Base-by-base conservation (phyloP, 805 yeast genomes). In the Jamesozyma rosinii region DNA sequence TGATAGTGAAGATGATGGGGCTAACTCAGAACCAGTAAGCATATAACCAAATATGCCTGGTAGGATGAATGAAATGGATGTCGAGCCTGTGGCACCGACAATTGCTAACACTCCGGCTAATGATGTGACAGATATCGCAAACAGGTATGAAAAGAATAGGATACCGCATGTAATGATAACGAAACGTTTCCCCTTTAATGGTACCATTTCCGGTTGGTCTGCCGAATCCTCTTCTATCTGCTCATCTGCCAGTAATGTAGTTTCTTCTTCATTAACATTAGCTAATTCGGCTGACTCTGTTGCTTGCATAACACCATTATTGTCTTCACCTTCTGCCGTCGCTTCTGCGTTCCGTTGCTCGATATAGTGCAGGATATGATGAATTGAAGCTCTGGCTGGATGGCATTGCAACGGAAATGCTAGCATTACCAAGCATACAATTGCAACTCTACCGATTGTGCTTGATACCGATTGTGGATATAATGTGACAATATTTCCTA, bases 381-480 rank as follows among this genome's bases (percentile, higher is more conserved):
- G 79, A 33, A 83, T 71, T 0, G 95, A 85, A 2, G 83, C 81
- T 51, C 96, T 72, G 26, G 94, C 85, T 0, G 97, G 97, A 54
- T 88, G 95, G 54, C 88, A 76, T 72, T 87, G 95, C 49, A 89
- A 65, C 5, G 97, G 96, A 59, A 79, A 88, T n/a, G 92, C 83
- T 43, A 87, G 71, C 49, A 82, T 72, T 20, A 89, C 95, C 61
- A 88, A 66, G 8, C 85, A 68, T 4, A 83, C 90, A 49, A 88
- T 88, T 3, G 89, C 83, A 10, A 82, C 65, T 50, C 94, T 71
- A 2, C 95, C 97, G 36, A 89, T 62, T 0, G 87, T 82, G 1
- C 92, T 76, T n/a, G 81, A 67, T 11, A 71, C 47, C 0, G 79
- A 70, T 34, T 71, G 71, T 0, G 87, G 81, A 59, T 84, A 89